These are phyloP conservation scores for Pichia rugopelliculosa DNA, from an alignment of 805 yeast genomes.

Conservation along the genomic window DNA sequence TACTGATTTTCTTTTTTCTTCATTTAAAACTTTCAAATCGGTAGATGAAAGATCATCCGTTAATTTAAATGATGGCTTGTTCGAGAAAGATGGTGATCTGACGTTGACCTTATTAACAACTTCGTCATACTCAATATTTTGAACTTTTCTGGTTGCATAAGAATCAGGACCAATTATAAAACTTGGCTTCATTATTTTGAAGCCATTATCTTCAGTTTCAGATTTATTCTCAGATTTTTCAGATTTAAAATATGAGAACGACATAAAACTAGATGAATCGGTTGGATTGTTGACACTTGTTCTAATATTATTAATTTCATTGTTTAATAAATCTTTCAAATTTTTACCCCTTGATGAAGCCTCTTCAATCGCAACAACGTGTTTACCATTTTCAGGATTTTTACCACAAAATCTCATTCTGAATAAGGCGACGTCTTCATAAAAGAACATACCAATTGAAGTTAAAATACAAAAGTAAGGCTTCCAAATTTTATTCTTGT, in stretches of 20 bases:
- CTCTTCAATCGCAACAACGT: conserved; percentile 26
- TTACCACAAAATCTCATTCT: conserved; percentile 22
- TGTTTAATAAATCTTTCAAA: background rate
- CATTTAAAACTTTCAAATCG: background rate
- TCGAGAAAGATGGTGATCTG: background rate
- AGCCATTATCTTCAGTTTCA: background rate
- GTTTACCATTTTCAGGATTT: conserved; percentile 7
- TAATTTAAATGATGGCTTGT: background rate
- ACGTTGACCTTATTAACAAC: conserved; percentile 10
- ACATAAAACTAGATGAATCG: background rate
- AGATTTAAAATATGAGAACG: conserved; percentile 7
- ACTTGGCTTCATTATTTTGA: conserved; percentile 22
- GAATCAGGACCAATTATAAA: conserved; percentile 20
- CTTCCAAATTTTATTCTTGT: conserved; percentile 31
- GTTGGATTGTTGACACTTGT: background rate
- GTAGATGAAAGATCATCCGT: background rate
- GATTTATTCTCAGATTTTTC: conserved; percentile 1
- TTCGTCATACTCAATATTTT: conserved; percentile 21
- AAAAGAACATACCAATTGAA: conserved; percentile 41
- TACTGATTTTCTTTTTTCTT: background rate
- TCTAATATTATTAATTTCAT: background rate
- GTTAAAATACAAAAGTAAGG: conserved; percentile 42
- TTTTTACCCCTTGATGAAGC: conserved; percentile 6
- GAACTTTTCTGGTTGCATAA: conserved; percentile 25
- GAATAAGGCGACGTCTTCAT: conserved; percentile 33